Conservation (phyloP, 441 rosid species). For the Aquilaria agallochum region DNA sequence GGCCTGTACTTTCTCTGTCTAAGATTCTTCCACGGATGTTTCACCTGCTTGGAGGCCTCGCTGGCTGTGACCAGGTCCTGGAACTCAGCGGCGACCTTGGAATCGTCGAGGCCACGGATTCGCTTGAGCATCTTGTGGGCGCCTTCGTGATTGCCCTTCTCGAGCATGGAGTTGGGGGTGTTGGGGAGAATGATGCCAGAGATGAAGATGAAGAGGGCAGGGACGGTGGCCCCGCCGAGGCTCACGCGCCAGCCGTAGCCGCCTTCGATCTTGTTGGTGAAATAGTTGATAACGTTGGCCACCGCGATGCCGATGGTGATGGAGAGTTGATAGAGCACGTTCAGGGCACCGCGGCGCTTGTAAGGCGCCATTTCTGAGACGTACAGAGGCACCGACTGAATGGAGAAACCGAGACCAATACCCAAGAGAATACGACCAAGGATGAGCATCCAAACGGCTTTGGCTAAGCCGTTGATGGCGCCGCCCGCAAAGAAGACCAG, state of each 20-base stretch:
- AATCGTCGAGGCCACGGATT: conserved; percentile 5
- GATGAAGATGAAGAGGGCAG: conserved; percentile 2
- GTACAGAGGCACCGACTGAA: conserved; percentile 23
- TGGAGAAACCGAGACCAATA: conserved; percentile 13
- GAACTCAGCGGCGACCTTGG: conserved; percentile 14
- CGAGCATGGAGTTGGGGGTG: conserved; percentile 15
- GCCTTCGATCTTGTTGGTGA: conserved; percentile 9
- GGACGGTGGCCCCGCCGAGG: conserved; percentile 5
- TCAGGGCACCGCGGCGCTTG: conserved; percentile 27
- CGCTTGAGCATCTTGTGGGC: conserved; percentile 7
- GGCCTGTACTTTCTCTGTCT: conserved; percentile 1
- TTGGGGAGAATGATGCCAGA: conserved; percentile 8
- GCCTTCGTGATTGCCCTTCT: conserved; percentile 3
- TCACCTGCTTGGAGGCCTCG: conserved; percentile 7
- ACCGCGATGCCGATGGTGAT: conserved; percentile 23
- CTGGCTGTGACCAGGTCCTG: conserved; percentile 8
- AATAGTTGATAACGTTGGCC: conserved; percentile 28
- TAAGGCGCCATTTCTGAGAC: conserved; percentile 40
- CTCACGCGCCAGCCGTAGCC: conserved; percentile 7
- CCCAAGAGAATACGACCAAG: conserved; percentile 13
- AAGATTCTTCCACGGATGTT: conserved; percentile 10
- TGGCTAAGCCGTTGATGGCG: not conserved
- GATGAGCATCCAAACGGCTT: conserved; percentile 4
- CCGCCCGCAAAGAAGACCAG: not conserved
- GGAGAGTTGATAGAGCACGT: conserved; percentile 23